Conservation (phyloP, 2,329 filamentous ascomycete species). For the Penicillium sp. region DNA sequence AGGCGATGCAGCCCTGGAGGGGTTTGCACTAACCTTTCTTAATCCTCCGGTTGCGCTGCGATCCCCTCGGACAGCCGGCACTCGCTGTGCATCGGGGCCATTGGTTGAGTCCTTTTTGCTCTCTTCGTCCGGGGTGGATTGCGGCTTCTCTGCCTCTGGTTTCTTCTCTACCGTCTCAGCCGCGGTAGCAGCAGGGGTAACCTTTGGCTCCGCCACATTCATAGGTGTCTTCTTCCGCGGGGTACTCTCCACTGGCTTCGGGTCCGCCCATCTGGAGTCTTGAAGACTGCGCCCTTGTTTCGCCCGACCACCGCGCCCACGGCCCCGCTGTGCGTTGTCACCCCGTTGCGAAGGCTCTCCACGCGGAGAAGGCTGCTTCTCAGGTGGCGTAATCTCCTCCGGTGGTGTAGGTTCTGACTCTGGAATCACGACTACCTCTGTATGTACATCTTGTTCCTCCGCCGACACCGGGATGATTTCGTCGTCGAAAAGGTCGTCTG, state of each 20-base stretch:
- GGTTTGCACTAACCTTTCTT: slow-evolving; percentile 39
- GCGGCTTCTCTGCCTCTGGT: slow-evolving; percentile 9
- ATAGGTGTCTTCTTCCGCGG: slow-evolving; percentile 14
- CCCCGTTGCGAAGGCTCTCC: slow-evolving; percentile 30
- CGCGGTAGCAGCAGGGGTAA: slow-evolving; percentile 6
- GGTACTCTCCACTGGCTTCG: slow-evolving; percentile 16
- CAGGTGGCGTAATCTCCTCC: slow-evolving; percentile 13
- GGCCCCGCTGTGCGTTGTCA: slow-evolving; percentile 25
- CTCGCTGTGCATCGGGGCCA: slow-evolving; percentile 28
- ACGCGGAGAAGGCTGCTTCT: slow-evolving; percentile 20
- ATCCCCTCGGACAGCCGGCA: slow-evolving; percentile 54
- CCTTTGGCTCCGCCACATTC: slow-evolving; percentile 15
- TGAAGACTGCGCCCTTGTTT: slow-evolving; percentile 12
- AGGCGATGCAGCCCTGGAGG: not conserved
- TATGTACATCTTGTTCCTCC: slow-evolving; percentile 31
- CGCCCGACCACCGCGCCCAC: slow-evolving; percentile 32
- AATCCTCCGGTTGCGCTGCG: slow-evolving; percentile 55
- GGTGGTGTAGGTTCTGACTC: slow-evolving; percentile 12
- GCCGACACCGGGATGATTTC: slow-evolving; percentile 48
- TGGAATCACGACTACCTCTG: slow-evolving; percentile 17
- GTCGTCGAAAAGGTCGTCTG: slow-evolving; percentile 53
- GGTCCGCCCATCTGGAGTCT: slow-evolving; percentile 11
- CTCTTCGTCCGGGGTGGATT: slow-evolving; percentile 11
- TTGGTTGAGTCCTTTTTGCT: slow-evolving; percentile 12
- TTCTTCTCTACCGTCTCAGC: slow-evolving; percentile 7